phyloP scores from a whole-genome alignment of 495 filamentous ascomycete species.

The Polyplosphaeria fusca region DNA sequence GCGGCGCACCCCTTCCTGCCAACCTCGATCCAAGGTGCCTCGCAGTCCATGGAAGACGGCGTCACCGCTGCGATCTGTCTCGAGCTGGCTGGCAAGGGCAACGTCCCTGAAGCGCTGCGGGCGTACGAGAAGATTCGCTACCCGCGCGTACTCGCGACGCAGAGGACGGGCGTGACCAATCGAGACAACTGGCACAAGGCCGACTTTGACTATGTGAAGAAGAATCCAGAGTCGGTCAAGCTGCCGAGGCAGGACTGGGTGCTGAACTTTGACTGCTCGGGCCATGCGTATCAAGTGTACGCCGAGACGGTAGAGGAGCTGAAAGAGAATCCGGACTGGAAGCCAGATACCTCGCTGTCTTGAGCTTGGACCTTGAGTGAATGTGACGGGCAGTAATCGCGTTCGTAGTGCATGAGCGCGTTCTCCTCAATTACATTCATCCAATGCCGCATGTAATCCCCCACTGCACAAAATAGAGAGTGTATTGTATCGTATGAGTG shows the following conservation, averaged over 20 bases:
- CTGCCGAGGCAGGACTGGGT: constrained; percentile 38
- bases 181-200: constrained; percentile 41
- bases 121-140: constrained; percentile 41
- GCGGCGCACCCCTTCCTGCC: constrained; percentile 43
- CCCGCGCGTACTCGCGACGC: constrained; percentile 34
- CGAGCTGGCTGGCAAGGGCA: constrained; percentile 24
- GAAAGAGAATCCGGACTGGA: constrained; percentile 9
- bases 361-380: no score
- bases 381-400: no score
- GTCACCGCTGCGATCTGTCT: constrained; percentile 38
- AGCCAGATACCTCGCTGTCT: no score
- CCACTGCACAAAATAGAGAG: no score
- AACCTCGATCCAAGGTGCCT: constrained; percentile 40
- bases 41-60: constrained; percentile 43
- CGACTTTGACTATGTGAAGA: constrained; percentile 40
- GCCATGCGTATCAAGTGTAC: constrained; percentile 37
- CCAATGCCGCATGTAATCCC: no score
- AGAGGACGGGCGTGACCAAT: constrained; percentile 38
- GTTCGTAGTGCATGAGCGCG: no score
- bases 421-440: no score
- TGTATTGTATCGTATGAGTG: no score
- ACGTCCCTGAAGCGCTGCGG: constrained; percentile 27
- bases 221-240: constrained; percentile 39
- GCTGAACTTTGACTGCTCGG: constrained; percentile 38
- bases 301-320: constrained; percentile 23